Evolutionary conservation across 1,139 yeast genomes (phyloP), one percentile per base, ranked within the genome.

Genomic region (Geotrichum bryndzae): DNA sequence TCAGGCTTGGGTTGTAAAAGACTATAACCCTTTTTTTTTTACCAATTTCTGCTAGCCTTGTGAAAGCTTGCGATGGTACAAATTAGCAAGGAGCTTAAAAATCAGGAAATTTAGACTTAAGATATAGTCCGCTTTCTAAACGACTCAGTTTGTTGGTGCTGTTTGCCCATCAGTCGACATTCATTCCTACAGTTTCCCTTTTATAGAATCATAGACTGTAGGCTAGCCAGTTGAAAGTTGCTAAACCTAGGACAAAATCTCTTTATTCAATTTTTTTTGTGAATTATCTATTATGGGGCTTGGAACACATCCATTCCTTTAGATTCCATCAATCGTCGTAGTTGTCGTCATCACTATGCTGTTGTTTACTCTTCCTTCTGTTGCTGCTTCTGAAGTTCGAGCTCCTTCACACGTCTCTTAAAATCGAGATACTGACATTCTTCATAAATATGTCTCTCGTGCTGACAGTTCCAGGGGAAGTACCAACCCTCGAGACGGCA

Each of bases 381-480:
- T 48, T 55, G 53, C 25, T 53, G 29, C 74, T 84, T 85, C 68
- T 80, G 77, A 63, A 80, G 82, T 69, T 84, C 82, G 74, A 88
- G 80, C 76, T 87, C 92, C 73, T 84, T 81, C 66, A 87, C 89
- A 77, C 96, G 84, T 79, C 95, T 84, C 73, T 85, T 83, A 79
- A 87, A 89, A 73, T 89, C 96, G 75, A 86, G 77, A 76, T 87
- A 88, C 75, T 89, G 89, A 76, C 96, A 89, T 72, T 88, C 89
- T 76, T 89, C 96, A 81, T 92, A 90, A 54, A 84, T 83, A 69
- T 89, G 96, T 74, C 91, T 84, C 76, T 87, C 91, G 68, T 86
- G 88, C 66, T 82, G 81, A 76, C 96, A 90, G 71, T 84, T 85
- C 87, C 87, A 84, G 38, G 88, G 88, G 71, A 83, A 66, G 68